phyloP scores from a whole-genome alignment of 192 early-diverging fungal genomes.

The Podila minutissima region DNA sequence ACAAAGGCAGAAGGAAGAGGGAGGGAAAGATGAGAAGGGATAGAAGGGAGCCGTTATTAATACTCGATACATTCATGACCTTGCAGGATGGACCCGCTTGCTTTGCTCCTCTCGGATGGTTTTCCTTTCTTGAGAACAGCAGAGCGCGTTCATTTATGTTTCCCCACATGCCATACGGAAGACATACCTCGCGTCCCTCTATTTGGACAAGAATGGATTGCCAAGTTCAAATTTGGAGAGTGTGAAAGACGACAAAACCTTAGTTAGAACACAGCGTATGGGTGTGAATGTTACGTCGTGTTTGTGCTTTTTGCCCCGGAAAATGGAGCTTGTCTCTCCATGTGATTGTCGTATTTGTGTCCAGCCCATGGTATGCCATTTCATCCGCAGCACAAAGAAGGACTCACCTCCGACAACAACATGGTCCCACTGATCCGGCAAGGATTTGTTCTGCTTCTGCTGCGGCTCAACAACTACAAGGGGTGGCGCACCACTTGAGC shows the following conservation, averaged over 20 bases:
- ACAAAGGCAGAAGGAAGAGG: neutral
- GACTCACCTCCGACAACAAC: constrained; percentile 37
- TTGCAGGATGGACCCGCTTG: neutral
- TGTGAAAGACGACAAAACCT: neutral
- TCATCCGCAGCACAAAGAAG: neutral
- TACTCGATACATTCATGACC: too few species aligned
- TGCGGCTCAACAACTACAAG: constrained; percentile 11
- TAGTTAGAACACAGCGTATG: neutral
- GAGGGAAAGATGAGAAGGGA: too few species aligned
- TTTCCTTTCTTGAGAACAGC: neutral
- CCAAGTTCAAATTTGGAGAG: neutral
- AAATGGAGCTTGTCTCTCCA: neutral
- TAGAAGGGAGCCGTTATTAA: too few species aligned
- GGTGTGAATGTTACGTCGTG: too few species aligned
- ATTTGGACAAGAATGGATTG: neutral
- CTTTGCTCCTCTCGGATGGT: neutral
- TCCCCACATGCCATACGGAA: too few species aligned
- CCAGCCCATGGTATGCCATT: neutral
- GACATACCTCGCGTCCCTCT: constrained; percentile 1
- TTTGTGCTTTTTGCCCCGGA: too few species aligned
- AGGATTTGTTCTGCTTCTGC: constrained; percentile 5
- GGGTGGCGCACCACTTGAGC: constrained; percentile 2
- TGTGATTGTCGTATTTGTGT: neutral
- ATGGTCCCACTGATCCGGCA: constrained; percentile 35
- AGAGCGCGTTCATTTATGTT: neutral